Evolutionary conservation across 208 protist species (phyloP), one percentile per base, ranked within the genome.

Genomic region (Trypanosoma conorhini): DNA sequence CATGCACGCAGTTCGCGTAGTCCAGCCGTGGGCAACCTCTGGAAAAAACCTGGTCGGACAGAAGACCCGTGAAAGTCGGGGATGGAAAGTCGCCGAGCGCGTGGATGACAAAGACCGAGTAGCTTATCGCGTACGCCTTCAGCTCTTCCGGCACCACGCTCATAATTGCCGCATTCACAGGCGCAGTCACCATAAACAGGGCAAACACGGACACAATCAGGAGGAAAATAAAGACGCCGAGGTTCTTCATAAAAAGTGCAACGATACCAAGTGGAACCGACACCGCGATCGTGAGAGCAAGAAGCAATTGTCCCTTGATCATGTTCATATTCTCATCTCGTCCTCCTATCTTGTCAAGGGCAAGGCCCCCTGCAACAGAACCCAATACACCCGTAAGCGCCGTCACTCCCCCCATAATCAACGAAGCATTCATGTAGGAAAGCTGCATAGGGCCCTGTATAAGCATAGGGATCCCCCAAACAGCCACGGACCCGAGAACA

Each of bases 21-120:
- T 72, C 30, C 28, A 72, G 59, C 26, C 44, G 56, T 9, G 66
- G 62, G 64, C 89, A 95, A 38, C 72, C 71, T 22, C 77, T 74
- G 5, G 78, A 80, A 26, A 76, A 76, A 7, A 87, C 69, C 7
- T 62, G 33, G 62, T 96, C 93, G 10, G 89, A 93, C 2, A 95
- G 68, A 19, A 72, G 22, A 5, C 93, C 93, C 1, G 80, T 67
- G 19, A 98, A 35, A 15, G 86, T 89, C 24, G 92, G 92, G 0
- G 94, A 97, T 3, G 92, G 94, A 67, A 97, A 94, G 74, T 97
- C 91, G 22, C 92, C 94, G 0, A 95, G 72, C 21, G 87, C 44
- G 75, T 98, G 94, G 63, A 97, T 95, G 26, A 91, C 24, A 50
- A 98, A 91, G 26, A 97, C 90, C 33, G 77, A 90, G 68, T 89